These are phyloP conservation scores for Aspergillus tubingensis DNA, from an alignment of 2,329 filamentous ascomycete genomes.

Conservation along the genomic window DNA sequence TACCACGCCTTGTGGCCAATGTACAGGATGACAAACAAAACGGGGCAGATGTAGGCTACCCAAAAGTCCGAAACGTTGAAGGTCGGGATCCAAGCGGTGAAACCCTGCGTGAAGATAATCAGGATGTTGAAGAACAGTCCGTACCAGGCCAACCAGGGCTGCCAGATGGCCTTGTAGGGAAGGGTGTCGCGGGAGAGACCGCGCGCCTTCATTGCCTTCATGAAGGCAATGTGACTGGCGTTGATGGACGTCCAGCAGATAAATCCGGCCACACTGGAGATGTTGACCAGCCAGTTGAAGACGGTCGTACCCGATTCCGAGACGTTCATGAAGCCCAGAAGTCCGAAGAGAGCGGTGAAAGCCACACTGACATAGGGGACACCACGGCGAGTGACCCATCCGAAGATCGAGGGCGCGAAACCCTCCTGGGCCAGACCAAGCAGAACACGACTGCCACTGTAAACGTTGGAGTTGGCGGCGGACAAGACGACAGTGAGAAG, in stretches of 20 bases:
- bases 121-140: constrained; percentile 65
- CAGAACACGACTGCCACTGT: constrained; percentile 62
- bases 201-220: constrained; percentile 58
- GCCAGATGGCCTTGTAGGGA: constrained; percentile 61
- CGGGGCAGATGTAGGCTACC: constrained; percentile 63
- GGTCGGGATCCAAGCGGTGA: constrained; percentile 62
- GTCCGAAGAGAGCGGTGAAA: constrained; percentile 54
- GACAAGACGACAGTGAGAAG: constrained; percentile 43
- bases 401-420: constrained; percentile 45
- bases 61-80: constrained; percentile 65
- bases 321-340: constrained; percentile 69
- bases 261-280: constrained; percentile 33
- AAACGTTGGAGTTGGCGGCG: constrained; percentile 42
- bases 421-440: constrained; percentile 60
- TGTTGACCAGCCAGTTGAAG: constrained; percentile 46
- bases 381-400: constrained; percentile 41
- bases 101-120: constrained; percentile 67
- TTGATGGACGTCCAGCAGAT: constrained; percentile 37
- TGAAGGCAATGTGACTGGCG: constrained; percentile 64
- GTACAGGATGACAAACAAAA: constrained; percentile 62
- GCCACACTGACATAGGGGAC: constrained; percentile 46
- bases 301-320: constrained; percentile 63
- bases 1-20: constrained; percentile 58
- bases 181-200: constrained; percentile 59
- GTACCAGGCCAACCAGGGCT: constrained; percentile 66